These are phyloP conservation scores for Ustilago tritici DNA, from an alignment of 1,284 basidiomycete genomes.

Conservation along the genomic window DNA sequence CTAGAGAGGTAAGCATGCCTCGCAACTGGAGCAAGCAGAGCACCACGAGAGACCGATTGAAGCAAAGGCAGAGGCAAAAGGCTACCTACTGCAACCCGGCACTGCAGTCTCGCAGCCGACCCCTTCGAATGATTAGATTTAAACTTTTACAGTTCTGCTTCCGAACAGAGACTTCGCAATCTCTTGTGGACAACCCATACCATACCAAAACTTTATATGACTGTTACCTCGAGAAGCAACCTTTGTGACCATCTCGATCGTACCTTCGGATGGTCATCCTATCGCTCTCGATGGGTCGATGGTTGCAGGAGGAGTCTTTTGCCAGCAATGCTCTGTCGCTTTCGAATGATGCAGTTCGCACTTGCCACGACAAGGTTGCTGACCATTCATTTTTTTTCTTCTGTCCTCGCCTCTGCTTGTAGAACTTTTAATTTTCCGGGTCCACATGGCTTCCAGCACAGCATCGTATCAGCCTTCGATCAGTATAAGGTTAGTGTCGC, in stretches of 20 bases:
- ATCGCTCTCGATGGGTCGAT: conserved; percentile 14
- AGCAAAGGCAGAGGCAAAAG: background rate
- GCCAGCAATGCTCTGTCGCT: background rate
- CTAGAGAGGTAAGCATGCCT: conserved; percentile 26
- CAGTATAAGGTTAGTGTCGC: conserved; percentile 24
- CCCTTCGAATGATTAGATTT: conserved; percentile 39
- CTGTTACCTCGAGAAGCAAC: conserved; percentile 6
- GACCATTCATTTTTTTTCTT: conserved; percentile 3
- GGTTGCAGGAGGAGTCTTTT: conserved; percentile 12
- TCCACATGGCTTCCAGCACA: background rate
- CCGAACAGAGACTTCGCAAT: conserved; percentile 59
- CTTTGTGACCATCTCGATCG: background rate
- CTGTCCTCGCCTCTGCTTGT: background rate
- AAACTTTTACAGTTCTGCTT: conserved; percentile 57
- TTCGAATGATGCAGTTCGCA: background rate
- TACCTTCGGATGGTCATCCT: no score
- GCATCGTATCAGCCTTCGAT: background rate
- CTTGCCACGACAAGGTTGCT: background rate
- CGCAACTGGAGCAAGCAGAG: background rate
- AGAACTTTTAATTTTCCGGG: background rate
- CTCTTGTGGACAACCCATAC: conserved; percentile 59
- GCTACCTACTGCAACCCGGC: background rate
- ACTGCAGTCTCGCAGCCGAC: background rate
- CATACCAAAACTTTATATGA: conserved; percentile 52
- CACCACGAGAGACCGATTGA: background rate